A percentile compares a stretch with the other conserved stretches of the same genome.
Conservation (phyloP, 345 rosid species). For the Atalantia buxifolia region DNA sequence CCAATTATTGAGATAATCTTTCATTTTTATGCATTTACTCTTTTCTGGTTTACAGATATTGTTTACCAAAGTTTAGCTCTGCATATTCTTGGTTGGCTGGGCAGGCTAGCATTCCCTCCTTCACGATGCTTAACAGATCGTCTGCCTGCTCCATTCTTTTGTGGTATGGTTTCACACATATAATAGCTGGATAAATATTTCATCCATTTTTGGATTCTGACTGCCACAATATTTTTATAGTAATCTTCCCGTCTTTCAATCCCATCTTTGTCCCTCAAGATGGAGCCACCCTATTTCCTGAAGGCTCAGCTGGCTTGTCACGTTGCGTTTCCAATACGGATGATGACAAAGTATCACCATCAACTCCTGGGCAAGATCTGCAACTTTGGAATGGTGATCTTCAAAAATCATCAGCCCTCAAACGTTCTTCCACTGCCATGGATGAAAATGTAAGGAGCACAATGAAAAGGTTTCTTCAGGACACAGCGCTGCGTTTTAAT, state of each 20-base stretch:
- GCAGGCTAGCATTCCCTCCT: conserved; percentile 24
- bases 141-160: background rate
- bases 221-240: background rate
- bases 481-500: background rate
- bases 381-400: conserved; percentile 11
- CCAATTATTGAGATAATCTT: background rate
- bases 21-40: background rate
- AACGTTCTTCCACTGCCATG: background rate
- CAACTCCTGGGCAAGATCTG: conserved; percentile 9
- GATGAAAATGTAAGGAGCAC: background rate
- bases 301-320: background rate
- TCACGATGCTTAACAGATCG: conserved; percentile 6
- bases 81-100: conserved; percentile 22
- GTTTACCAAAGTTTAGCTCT: background rate
- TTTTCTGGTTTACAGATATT: background rate
- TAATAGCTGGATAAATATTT: background rate
- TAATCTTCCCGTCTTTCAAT: conserved; percentile 14
- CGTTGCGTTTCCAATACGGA: background rate
- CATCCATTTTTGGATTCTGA: background rate
- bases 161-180: background rate
- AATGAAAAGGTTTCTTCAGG: background rate
- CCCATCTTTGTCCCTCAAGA: conserved; percentile 3
- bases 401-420: conserved; percentile 2
- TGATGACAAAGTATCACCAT: background rate
- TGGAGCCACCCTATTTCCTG: background rate